phyloP scores from a whole-genome alignment of 1,284 basidiomycete genomes.

The Malassezia equina region DNA sequence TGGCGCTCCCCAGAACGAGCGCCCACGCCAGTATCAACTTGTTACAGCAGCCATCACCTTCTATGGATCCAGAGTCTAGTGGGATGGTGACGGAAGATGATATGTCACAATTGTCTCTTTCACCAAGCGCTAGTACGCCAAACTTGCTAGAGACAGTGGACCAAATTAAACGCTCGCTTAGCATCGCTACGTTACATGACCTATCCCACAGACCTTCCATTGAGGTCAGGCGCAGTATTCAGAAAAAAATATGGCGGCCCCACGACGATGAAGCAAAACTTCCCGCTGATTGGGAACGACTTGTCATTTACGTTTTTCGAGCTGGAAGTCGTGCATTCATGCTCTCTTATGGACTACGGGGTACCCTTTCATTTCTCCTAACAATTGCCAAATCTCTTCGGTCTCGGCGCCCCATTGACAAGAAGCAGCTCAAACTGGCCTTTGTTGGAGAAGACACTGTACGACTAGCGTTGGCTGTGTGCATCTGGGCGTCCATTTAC shows the following conservation, averaged over 20 bases:
- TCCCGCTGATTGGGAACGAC: constrained; percentile 43
- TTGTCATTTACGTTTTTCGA: constrained; percentile 36
- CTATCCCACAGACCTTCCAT: constrained; percentile 31
- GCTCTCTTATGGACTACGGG: constrained; percentile 37
- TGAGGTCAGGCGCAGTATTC: constrained; percentile 33
- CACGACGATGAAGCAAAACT: constrained; percentile 38
- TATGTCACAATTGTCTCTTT: constrained; percentile 16
- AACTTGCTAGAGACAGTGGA: constrained; percentile 39
- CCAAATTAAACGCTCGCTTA: constrained; percentile 37
- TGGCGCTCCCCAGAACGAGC: not conserved
- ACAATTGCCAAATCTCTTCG: constrained; percentile 35
- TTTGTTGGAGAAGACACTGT: constrained; percentile 31
- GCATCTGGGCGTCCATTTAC: constrained; percentile 40
- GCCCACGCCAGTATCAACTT: not conserved
- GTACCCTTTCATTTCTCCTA: constrained; percentile 32
- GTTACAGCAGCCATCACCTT: not conserved
- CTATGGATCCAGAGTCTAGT: not conserved
- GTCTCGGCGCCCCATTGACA: constrained; percentile 19
- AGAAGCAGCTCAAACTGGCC: constrained; percentile 21
- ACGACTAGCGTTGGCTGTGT: constrained; percentile 40
- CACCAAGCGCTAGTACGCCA: constrained; percentile 34
- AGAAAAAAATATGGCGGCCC: constrained; percentile 43
- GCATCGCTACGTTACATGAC: constrained; percentile 35
- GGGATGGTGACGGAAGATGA: constrained; percentile 23
- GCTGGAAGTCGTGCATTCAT: constrained; percentile 37